These are phyloP conservation scores for Castanea crenata DNA, from an alignment of 306 rosid species.

Conservation along the genomic window DNA sequence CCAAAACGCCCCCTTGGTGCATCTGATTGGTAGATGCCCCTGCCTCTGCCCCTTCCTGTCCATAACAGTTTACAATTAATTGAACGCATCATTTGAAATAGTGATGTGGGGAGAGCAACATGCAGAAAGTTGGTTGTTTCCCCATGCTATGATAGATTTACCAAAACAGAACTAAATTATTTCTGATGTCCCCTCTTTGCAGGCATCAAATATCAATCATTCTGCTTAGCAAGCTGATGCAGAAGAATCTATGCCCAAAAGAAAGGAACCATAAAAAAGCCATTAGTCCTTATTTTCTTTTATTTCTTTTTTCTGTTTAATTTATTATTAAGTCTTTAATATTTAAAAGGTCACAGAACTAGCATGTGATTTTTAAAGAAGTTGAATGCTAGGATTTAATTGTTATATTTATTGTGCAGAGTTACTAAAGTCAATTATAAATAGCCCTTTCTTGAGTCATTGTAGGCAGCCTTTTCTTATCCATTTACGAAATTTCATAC, in stretches of 20 bases:
- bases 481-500: too few relatives aligned
- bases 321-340: too few relatives aligned
- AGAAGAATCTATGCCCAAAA: too few relatives aligned
- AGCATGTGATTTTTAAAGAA: too few relatives aligned
- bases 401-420: too few relatives aligned
- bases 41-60: constrained; percentile 94
- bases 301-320: neutral
- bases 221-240: neutral
- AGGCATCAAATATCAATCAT: neutral
- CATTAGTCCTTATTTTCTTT: too few relatives aligned
- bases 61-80: constrained; percentile 13
- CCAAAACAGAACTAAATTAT: neutral
- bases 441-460: too few relatives aligned
- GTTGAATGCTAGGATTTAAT: too few relatives aligned
- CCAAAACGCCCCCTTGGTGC: constrained; percentile 63
- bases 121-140: neutral
- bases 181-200: neutral
- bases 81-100: neutral
- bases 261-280: too few relatives aligned
- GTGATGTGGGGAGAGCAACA: neutral
- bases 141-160: neutral
- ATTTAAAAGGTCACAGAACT: too few relatives aligned
- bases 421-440: too few relatives aligned
- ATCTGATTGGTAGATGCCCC: constrained; percentile 70
- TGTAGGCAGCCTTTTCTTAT: too few relatives aligned